Evolutionary conservation across 805 yeast species (phyloP).

Genomic region (Saturnispora besseyi): DNA sequence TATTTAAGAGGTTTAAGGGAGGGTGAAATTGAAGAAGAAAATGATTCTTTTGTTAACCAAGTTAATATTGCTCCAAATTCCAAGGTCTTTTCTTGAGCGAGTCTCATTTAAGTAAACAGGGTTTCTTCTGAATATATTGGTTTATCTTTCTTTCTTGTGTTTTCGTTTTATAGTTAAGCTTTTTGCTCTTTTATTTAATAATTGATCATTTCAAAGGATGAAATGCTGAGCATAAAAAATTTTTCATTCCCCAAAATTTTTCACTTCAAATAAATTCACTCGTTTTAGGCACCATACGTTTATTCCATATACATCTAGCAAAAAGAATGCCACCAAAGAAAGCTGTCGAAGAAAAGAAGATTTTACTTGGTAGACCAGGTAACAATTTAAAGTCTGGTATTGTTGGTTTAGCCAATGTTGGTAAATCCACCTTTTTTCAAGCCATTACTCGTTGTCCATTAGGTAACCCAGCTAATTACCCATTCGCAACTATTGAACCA

Average conservation of each 20-base stretch:
- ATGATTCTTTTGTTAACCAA: not conserved
- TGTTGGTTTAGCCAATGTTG: slow-evolving; percentile 92
- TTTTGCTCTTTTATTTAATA: not conserved
- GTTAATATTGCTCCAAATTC: not conserved
- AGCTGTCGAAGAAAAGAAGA: slow-evolving; percentile 30
- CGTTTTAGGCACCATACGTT: not conserved
- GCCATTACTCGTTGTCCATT: slow-evolving; percentile 88
- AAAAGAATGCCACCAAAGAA: slow-evolving; percentile 32
- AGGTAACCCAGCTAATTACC: slow-evolving; percentile 97
- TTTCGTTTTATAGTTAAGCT: not conserved
- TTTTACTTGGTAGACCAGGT: slow-evolving; percentile 33
- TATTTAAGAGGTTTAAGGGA: slow-evolving; percentile 12
- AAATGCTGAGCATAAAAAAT: not conserved
- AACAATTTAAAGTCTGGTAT: slow-evolving; percentile 58
- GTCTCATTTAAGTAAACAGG: not conserved
- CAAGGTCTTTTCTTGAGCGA: not conserved
- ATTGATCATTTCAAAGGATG: not conserved
- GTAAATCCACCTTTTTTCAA: slow-evolving; percentile 96
- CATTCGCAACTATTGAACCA: slow-evolving; percentile 96
- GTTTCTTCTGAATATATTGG: not conserved
- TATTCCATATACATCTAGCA: not conserved
- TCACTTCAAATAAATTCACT: not conserved
- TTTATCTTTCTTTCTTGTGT: not conserved
- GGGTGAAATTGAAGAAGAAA: not conserved
- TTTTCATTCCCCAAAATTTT: not conserved